Evolutionary conservation across 2,329 filamentous ascomycete species (phyloP).

Genomic region (Nothophoma quercina): DNA sequence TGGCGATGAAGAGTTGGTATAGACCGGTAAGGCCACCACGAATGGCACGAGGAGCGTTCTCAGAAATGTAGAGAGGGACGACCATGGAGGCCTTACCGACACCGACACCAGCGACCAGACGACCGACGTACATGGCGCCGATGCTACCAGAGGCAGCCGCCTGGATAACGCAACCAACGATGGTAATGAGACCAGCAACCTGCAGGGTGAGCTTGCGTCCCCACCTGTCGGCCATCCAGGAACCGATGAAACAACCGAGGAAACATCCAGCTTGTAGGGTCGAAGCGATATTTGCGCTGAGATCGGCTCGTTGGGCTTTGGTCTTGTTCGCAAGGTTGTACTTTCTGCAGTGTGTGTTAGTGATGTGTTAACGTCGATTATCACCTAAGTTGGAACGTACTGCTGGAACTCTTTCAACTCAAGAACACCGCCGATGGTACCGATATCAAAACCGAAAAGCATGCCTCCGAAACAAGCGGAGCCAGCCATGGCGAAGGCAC

Average conservation of each 20-base stretch:
- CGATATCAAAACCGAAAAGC: slow-evolving; percentile 72
- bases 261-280: slow-evolving; percentile 75
- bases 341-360: slow-evolving; percentile 50
- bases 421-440: slow-evolving; percentile 72
- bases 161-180: slow-evolving; percentile 70
- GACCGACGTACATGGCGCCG: slow-evolving; percentile 70
- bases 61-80: slow-evolving; percentile 67
- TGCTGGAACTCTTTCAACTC: slow-evolving; percentile 65
- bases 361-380: background rate
- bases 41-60: slow-evolving; percentile 66
- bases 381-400: slow-evolving; percentile 45
- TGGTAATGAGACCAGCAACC: slow-evolving; percentile 63
- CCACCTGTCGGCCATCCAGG: slow-evolving; percentile 62
- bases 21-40: slow-evolving; percentile 67
- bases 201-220: slow-evolving; percentile 66
- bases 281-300: slow-evolving; percentile 74
- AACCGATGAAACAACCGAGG: slow-evolving; percentile 66
- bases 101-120: slow-evolving; percentile 63
- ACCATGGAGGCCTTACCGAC: slow-evolving; percentile 64
- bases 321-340: slow-evolving; percentile 59
- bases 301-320: slow-evolving; percentile 57
- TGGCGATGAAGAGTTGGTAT: slow-evolving; percentile 66
- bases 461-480: slow-evolving; percentile 74
- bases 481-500: slow-evolving; percentile 69
- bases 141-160: slow-evolving; percentile 67